A percentile compares a stretch with the other conserved stretches of the same genome.
These are phyloP conservation scores for Pyrus communis DNA, from an alignment of 306 rosid genomes.

Conservation along the genomic window DNA sequence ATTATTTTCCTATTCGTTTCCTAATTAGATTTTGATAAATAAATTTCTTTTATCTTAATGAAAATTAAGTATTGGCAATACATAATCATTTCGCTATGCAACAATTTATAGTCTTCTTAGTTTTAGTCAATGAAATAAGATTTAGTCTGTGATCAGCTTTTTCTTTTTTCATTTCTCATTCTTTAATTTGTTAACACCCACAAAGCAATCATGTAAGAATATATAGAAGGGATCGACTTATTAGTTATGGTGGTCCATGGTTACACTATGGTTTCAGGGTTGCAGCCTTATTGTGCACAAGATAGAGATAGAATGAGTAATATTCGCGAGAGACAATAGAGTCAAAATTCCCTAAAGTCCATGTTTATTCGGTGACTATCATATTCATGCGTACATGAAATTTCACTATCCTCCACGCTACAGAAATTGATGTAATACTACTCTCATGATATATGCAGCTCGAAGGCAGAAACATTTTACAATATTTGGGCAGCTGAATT, in stretches of 20 bases:
- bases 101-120: no score
- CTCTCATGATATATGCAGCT: neutral
- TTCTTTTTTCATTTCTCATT: neutral
- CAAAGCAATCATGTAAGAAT: neutral
- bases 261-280: neutral
- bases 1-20: neutral
- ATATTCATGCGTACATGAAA: neutral
- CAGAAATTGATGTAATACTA: neutral
- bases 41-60: no score
- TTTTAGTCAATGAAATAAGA: neutral
- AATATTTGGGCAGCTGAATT: neutral
- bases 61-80: no score
- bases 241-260: neutral
- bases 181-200: neutral
- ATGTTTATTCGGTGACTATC: constrained; percentile 6
- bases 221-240: neutral
- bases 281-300: neutral
- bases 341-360: constrained; percentile 21
- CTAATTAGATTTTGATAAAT: neutral
- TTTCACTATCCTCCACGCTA: neutral
- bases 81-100: no score
- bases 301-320: neutral
- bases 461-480: neutral
- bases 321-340: neutral
- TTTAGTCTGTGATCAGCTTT: no score